A percentile compares a stretch with the other conserved stretches of the same genome.
Conservation (phyloP, 208 protist species). For the Crithidia acanthocephali region DNA sequence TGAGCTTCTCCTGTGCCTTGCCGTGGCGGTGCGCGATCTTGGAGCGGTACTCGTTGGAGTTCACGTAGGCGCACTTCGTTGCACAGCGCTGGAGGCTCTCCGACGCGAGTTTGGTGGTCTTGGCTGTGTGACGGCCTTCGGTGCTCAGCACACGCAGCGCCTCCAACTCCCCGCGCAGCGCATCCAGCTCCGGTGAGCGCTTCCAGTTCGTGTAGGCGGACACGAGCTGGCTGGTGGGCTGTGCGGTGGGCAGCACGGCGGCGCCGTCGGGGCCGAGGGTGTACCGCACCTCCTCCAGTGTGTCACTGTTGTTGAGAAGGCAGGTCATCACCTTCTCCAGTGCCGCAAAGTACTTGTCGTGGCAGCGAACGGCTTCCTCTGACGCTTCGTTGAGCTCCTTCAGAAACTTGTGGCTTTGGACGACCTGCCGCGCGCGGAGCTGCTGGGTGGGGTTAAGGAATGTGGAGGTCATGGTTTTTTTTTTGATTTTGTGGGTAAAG, state of each 20-base stretch:
- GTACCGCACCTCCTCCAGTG: background rate
- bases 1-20: constrained; percentile 7
- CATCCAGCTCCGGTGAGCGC: background rate
- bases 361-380: constrained; percentile 9
- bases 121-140: background rate
- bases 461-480: background rate
- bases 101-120: background rate
- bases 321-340: constrained; percentile 7
- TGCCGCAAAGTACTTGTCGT: constrained; percentile 9
- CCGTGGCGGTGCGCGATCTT: background rate
- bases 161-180: background rate
- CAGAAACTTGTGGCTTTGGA: background rate
- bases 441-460: constrained; percentile 5
- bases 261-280: background rate
- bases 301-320: constrained; percentile 7
- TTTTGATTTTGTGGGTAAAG: too few species aligned
- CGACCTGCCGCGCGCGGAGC: background rate
- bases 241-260: background rate
- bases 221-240: background rate
- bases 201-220: constrained; percentile 1
- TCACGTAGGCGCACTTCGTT: constrained; percentile 3
- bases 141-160: background rate
- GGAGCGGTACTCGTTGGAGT: background rate
- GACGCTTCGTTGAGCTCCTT: constrained; percentile 5
- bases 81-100: background rate